Conservation (phyloP, 2,329 filamentous ascomycete genomes). For the Didymella sp. region DNA sequence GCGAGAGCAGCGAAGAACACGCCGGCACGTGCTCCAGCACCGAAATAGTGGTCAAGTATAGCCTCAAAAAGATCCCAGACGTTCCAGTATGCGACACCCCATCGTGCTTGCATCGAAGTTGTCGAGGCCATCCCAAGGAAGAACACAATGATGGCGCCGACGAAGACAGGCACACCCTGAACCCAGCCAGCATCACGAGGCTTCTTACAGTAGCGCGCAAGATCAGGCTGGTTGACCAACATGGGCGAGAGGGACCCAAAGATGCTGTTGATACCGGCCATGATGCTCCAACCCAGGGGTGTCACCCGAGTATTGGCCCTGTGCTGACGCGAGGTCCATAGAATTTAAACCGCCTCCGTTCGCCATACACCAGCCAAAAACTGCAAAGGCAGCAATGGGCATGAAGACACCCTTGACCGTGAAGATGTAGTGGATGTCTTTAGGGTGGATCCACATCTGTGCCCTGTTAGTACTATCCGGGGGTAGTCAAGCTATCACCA, state of each 20-base stretch:
- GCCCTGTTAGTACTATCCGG: not conserved
- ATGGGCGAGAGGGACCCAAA: conserved; percentile 52
- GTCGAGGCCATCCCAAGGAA: conserved; percentile 52
- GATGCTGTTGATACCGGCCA: conserved; percentile 54
- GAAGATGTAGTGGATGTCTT: conserved; percentile 37
- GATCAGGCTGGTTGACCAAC: conserved; percentile 53
- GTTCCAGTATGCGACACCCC: conserved; percentile 54
- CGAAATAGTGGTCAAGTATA: conserved; percentile 53
- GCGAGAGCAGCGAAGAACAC: conserved; percentile 51
- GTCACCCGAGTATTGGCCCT: conserved; percentile 16
- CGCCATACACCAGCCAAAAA: conserved; percentile 49
- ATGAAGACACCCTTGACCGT: conserved; percentile 41
- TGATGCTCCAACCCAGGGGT: conserved; percentile 48
- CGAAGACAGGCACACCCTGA: conserved; percentile 48
- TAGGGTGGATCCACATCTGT: conserved; percentile 43
- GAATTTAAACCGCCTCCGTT: conserved; percentile 40
- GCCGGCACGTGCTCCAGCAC: conserved; percentile 47
- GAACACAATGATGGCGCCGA: conserved; percentile 51
- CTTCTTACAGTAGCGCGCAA: conserved; percentile 51
- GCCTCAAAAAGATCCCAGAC: conserved; percentile 55
- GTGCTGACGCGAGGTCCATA: conserved; percentile 23
- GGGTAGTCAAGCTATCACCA: too few relatives aligned
- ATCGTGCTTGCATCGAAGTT: conserved; percentile 43
- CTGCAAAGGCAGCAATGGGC: conserved; percentile 44
- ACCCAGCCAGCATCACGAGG: conserved; percentile 39